Evolutionary conservation across 352 stramenopile species (phyloP).

Genomic region (Pythium aphanidermatum): DNA sequence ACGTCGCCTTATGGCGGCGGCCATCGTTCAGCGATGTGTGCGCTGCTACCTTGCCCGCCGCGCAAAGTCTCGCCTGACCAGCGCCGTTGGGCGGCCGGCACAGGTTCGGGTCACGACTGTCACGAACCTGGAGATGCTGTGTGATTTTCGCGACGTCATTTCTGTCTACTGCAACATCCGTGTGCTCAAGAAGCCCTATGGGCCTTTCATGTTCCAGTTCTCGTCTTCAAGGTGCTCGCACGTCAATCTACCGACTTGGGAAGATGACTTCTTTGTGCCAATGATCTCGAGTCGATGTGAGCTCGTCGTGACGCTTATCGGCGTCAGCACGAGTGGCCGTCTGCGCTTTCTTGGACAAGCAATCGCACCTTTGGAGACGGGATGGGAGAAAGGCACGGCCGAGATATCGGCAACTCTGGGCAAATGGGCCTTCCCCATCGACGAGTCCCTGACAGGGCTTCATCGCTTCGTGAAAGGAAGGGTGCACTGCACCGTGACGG

Average conservation of each 20-base stretch:
- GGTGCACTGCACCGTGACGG: constrained; percentile 50
- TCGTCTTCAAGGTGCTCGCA: constrained; percentile 47
- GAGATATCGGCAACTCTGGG: constrained; percentile 35
- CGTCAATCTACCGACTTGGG: constrained; percentile 50
- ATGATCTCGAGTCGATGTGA: constrained; percentile 80
- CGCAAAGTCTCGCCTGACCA: constrained; percentile 22
- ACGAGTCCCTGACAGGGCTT: constrained; percentile 58
- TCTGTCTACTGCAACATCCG: constrained; percentile 71
- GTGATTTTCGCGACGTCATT: constrained; percentile 63
- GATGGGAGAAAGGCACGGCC: constrained; percentile 46
- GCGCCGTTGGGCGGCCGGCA: constrained; percentile 50
- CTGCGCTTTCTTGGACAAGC: constrained; percentile 66
- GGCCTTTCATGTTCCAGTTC: constrained; percentile 86
- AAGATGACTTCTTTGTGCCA: constrained; percentile 68
- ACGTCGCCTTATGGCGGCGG: constrained; percentile 23
- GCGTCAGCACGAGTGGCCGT: constrained; percentile 43
- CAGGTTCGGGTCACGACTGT: constrained; percentile 47
- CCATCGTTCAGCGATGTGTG: constrained; percentile 27
- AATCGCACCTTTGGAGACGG: constrained; percentile 44
- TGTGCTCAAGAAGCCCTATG: constrained; percentile 82
- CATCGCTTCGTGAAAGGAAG: constrained; percentile 60
- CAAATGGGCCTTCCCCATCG: constrained; percentile 79
- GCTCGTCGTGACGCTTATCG: constrained; percentile 70
- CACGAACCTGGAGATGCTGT: constrained; percentile 59
- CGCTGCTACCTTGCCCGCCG: constrained; percentile 32